Conservation (phyloP, 352 stramenopile species). For the Halophytophthora batemanensis region DNA sequence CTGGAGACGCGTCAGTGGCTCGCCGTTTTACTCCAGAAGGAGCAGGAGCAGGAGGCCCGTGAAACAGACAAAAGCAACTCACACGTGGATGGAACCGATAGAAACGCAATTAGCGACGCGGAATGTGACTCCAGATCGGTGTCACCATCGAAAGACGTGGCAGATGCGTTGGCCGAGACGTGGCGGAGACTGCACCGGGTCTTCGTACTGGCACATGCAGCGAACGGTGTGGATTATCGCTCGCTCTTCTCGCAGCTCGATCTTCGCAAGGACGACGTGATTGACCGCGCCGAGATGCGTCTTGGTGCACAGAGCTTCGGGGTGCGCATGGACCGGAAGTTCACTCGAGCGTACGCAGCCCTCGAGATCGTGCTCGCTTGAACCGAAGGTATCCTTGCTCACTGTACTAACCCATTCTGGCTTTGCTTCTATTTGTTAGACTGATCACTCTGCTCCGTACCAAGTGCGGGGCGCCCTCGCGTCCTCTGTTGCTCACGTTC, state of each 20-base stretch:
- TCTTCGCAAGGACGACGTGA: constrained; percentile 37
- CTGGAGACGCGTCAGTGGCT: constrained; percentile 21
- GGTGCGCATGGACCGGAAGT: constrained; percentile 51
- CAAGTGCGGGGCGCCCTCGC: constrained; percentile 33
- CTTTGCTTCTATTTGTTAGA: constrained; percentile 12
- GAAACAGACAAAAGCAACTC: not conserved
- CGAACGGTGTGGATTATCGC: constrained; percentile 17
- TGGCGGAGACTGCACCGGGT: constrained; percentile 53
- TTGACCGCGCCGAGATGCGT: constrained; percentile 67
- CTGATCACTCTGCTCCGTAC: constrained; percentile 53
- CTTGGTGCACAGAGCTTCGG: constrained; percentile 43
- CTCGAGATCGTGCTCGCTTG: not conserved
- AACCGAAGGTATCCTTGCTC: not conserved
- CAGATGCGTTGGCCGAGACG: constrained; percentile 38
- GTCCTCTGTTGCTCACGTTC: constrained; percentile 41
- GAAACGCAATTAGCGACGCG: not conserved
- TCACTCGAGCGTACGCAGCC: constrained; percentile 53
- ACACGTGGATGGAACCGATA: constrained; percentile 7
- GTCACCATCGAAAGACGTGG: constrained; percentile 26
- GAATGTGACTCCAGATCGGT: constrained; percentile 4
- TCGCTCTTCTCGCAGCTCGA: constrained; percentile 50
- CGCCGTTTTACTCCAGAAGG: constrained; percentile 5
- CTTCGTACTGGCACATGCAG: constrained; percentile 32
- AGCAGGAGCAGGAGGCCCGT: constrained; percentile 4
- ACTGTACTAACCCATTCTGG: constrained; percentile 4